Percentiles rank a stretch among this genome's conserved stretches.
Conservation (phyloP, 768 basidiomycete genomes). For the Russula sp. region DNA sequence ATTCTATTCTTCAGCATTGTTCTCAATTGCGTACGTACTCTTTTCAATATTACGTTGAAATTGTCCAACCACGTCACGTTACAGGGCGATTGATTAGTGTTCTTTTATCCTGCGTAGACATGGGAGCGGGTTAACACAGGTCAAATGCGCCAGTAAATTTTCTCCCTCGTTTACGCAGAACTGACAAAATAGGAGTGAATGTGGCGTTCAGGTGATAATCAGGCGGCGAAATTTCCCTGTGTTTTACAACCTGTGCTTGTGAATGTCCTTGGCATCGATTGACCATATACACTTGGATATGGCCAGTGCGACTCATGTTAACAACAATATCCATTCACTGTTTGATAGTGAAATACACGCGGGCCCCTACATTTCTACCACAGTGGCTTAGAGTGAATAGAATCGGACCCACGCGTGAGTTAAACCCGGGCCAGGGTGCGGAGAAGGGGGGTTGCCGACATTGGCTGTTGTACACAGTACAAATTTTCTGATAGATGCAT, state of each 20-base stretch:
- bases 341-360: too few species aligned
- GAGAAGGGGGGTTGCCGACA: not conserved
- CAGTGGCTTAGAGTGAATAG: not conserved
- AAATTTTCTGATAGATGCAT: too few species aligned
- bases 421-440: not conserved
- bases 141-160: conserved; percentile 5
- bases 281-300: conserved; percentile 28
- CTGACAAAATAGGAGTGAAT: not conserved
- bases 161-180: not conserved
- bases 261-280: not conserved
- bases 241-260: conserved; percentile 13
- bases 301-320: not conserved
- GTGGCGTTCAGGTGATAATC: conserved; percentile 12
- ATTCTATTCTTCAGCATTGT: not conserved
- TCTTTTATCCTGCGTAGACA: conserved; percentile 3
- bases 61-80: not conserved
- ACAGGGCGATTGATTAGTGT: not conserved
- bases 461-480: not conserved
- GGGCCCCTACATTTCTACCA: not conserved
- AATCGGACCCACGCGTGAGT: too few species aligned
- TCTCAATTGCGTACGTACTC: conserved; percentile 6
- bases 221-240: conserved; percentile 13
- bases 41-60: not conserved
- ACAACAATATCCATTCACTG: not conserved
- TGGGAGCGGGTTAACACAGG: conserved; percentile 1